phyloP scores from a whole-genome alignment of 2,329 filamentous ascomycete species.

The Colletotrichum tamarilloi region DNA sequence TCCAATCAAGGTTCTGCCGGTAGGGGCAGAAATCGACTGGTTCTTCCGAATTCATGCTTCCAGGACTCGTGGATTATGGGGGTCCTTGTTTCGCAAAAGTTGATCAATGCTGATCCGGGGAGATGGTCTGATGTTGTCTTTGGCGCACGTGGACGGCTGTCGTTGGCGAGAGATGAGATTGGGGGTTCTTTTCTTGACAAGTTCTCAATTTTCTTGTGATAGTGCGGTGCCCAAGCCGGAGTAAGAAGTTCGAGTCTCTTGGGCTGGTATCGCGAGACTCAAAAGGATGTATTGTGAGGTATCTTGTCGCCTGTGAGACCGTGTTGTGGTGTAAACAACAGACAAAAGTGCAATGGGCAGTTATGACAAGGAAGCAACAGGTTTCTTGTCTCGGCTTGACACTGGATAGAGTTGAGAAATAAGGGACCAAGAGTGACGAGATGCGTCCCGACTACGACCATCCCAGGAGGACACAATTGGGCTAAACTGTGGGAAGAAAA shows the following conservation, averaged over 20 bases:
- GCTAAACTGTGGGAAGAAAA: constrained; percentile 26
- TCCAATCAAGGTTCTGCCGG: constrained; percentile 51
- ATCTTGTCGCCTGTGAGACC: constrained; percentile 35
- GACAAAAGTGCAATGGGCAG: constrained; percentile 15
- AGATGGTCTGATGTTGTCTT: constrained; percentile 15
- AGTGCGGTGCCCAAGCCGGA: constrained; percentile 32
- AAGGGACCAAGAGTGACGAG: constrained; percentile 24
- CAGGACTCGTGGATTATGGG: constrained; percentile 24
- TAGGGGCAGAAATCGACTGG: constrained; percentile 52
- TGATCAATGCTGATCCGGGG: constrained; percentile 28
- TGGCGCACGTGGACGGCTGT: not conserved
- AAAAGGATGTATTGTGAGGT: constrained; percentile 27
- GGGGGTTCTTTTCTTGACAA: not conserved
- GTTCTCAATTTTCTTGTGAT: constrained; percentile 2
- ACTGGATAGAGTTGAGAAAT: constrained; percentile 26
- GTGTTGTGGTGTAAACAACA: constrained; percentile 26
- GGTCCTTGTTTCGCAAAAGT: constrained; percentile 27
- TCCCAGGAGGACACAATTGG: constrained; percentile 19
- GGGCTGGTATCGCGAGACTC: constrained; percentile 35
- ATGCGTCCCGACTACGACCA: constrained; percentile 14
- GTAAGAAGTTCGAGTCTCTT: constrained; percentile 27
- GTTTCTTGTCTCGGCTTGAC: constrained; percentile 28
- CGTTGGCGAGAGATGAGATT: not conserved
- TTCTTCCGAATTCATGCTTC: constrained; percentile 56
- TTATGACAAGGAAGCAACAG: constrained; percentile 22